A percentile compares a stretch with the other conserved stretches of the same genome.
phyloP scores from a whole-genome alignment of 2,329 filamentous ascomycete genomes.

The Tolypocladium pustulatum region DNA sequence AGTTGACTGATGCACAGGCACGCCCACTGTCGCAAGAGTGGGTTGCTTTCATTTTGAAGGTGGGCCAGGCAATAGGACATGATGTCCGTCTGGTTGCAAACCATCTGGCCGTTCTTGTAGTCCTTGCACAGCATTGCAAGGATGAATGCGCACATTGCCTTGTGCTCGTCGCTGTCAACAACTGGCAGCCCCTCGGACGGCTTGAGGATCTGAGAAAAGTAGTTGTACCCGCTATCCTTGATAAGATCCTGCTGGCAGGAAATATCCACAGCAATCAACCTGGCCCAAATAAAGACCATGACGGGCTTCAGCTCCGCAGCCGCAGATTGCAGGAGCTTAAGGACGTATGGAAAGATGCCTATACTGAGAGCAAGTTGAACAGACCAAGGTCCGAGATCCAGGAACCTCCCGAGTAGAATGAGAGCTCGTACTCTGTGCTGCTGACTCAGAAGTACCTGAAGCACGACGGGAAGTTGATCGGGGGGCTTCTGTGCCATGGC shows the following conservation, averaged over 20 bases:
- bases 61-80: slow-evolving; percentile 82
- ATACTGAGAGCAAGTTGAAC: slow-evolving; percentile 97
- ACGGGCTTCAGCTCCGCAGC: slow-evolving; percentile 91
- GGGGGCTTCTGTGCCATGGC: slow-evolving; percentile 79
- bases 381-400: slow-evolving; percentile 94
- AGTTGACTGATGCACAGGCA: slow-evolving; percentile 92
- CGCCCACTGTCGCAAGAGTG: slow-evolving; percentile 86
- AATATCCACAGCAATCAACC: slow-evolving; percentile 88
- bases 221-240: slow-evolving; percentile 94
- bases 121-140: slow-evolving; percentile 94
- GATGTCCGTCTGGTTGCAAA: slow-evolving; percentile 82
- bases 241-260: slow-evolving; percentile 88
- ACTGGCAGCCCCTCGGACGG: slow-evolving; percentile 75
- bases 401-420: slow-evolving; percentile 83
- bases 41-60: slow-evolving; percentile 76
- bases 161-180: slow-evolving; percentile 83
- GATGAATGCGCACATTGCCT: slow-evolving; percentile 98
- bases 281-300: slow-evolving; percentile 99
- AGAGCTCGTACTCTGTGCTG: slow-evolving; percentile 85
- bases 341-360: slow-evolving; percentile 96
- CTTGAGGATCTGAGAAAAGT: slow-evolving; percentile 89
- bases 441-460: slow-evolving; percentile 92
- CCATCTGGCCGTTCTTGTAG: slow-evolving; percentile 82
- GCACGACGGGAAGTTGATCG: slow-evolving; percentile 89
- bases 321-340: slow-evolving; percentile 91